phyloP scores from a whole-genome alignment of 2,329 filamentous ascomycete genomes.

The Pestalotiopsis sp. region DNA sequence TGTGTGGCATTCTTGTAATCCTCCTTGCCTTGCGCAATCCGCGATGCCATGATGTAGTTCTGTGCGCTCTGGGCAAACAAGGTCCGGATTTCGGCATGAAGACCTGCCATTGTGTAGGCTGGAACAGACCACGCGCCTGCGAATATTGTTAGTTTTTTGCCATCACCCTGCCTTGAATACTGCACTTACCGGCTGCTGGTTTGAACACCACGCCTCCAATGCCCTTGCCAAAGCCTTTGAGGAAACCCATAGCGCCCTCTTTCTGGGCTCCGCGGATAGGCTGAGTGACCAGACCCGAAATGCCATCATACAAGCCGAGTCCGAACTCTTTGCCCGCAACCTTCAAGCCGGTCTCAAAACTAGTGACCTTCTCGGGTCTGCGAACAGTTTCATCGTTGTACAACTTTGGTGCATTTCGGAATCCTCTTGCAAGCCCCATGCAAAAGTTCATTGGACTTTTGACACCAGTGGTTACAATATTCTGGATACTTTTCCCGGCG shows the following conservation, averaged over 20 bases:
- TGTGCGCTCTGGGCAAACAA: conserved; percentile 69
- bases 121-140: conserved; percentile 68
- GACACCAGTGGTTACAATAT: conserved; percentile 73
- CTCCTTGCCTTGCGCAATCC: conserved; percentile 72
- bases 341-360: conserved; percentile 71
- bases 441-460: conserved; percentile 85
- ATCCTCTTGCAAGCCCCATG: conserved; percentile 78
- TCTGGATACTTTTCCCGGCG: conserved; percentile 66
- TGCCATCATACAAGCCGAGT: conserved; percentile 76
- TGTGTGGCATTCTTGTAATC: conserved; percentile 56
- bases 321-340: conserved; percentile 79
- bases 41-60: conserved; percentile 77
- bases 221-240: conserved; percentile 82
- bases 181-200: conserved; percentile 68
- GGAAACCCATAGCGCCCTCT: conserved; percentile 61
- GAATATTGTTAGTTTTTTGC: neutral
- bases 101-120: conserved; percentile 80
- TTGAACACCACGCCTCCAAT: conserved; percentile 81
- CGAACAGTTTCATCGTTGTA: conserved; percentile 84
- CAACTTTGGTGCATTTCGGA: conserved; percentile 81
- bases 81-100: conserved; percentile 76
- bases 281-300: conserved; percentile 78
- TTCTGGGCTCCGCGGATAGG: conserved; percentile 69
- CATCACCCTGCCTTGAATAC: neutral
- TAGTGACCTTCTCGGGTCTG: conserved; percentile 76